Conservation (phyloP, 805 yeast species). For the Candida xiaguanensis region DNA sequence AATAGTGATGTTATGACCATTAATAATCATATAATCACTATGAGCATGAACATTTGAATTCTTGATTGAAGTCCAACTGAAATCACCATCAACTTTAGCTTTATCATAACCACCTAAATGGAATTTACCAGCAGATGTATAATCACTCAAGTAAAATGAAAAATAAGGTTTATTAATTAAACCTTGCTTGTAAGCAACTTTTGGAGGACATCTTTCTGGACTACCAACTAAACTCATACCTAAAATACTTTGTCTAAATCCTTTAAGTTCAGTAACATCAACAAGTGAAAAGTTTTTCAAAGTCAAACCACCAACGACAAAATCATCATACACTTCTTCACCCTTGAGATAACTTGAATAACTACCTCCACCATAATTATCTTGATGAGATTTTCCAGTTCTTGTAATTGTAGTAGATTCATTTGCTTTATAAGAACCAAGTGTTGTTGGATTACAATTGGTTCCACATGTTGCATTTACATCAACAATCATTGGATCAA, state of each 20-base stretch:
- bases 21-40: background rate
- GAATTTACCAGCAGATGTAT: background rate
- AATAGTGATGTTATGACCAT: conserved; percentile 1
- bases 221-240: background rate
- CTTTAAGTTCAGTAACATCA: background rate
- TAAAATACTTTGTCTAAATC: background rate
- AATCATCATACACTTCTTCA: conserved; percentile 19
- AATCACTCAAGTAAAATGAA: conserved; percentile 3
- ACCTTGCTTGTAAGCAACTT: background rate
- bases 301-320: background rate
- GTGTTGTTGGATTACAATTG: background rate
- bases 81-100: conserved; percentile 1
- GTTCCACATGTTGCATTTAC: background rate
- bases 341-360: background rate
- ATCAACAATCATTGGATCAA: conserved; percentile 21
- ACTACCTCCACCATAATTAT: background rate
- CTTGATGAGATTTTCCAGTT: background rate
- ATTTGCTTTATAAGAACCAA: background rate
- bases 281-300: background rate
- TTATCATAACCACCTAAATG: conserved; percentile 4
- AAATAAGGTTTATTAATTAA: conserved; percentile 1
- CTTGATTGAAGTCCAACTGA: conserved; percentile 1
- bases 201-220: background rate
- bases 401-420: conserved; percentile 1
- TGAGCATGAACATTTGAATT: background rate